phyloP scores from a whole-genome alignment of 2,329 filamentous ascomycete species.

The Fonsecaea multimorphosa region DNA sequence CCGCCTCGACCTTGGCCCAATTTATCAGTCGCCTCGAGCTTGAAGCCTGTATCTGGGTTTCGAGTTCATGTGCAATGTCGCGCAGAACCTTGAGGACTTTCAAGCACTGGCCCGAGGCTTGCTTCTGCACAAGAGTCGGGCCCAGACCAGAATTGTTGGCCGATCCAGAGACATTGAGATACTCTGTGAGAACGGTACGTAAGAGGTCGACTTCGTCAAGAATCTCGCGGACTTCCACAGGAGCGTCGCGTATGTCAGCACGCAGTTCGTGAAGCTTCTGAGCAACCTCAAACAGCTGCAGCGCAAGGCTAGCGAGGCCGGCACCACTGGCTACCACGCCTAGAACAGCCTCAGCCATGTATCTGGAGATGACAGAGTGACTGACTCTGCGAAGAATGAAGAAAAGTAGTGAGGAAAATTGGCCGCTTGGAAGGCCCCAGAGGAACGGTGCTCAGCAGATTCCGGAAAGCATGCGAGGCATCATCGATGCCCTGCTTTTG shows the following conservation, averaged over 20 bases:
- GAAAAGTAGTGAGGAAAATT: background rate
- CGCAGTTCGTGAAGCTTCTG: background rate
- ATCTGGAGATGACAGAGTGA: background rate
- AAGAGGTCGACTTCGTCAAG: conserved; percentile 4
- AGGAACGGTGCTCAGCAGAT: background rate
- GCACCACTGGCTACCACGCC: conserved; percentile 1
- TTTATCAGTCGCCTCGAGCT: background rate
- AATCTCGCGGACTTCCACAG: background rate
- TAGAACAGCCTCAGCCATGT: conserved; percentile 6
- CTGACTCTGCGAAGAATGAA: background rate
- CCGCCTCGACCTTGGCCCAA: conserved; percentile 3
- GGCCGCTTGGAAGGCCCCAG: background rate
- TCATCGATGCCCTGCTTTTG: background rate
- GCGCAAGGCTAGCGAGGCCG: conserved; percentile 2
- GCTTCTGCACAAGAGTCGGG: conserved; percentile 1
- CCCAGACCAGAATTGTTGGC: background rate
- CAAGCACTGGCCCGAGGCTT: background rate
- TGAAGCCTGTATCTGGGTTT: background rate
- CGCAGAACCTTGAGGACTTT: background rate
- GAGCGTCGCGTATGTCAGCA: conserved; percentile 3
- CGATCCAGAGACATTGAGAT: background rate
- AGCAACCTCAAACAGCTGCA: background rate
- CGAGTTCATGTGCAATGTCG: background rate
- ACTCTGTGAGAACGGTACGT: background rate
- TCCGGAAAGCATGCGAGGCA: background rate